Evolutionary conservation across 129 eudicot species (phyloP), one percentile per base, ranked within the genome.

Genomic region (Centaurea solstitialis): DNA sequence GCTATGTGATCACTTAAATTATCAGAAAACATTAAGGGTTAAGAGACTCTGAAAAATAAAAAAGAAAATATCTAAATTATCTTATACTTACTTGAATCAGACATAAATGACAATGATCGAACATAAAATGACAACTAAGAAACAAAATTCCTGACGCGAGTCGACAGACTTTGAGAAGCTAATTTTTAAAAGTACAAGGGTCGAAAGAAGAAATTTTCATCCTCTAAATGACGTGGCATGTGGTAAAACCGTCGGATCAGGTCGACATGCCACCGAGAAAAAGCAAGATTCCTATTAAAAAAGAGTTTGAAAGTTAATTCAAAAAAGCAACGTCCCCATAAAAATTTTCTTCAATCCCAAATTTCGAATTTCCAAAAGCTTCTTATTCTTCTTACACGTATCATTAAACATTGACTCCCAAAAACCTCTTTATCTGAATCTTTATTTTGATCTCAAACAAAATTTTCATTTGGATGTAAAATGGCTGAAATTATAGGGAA

Each of bases 401-500:
- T 78, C 35, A 68, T 61, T 5, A 12, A 64, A 76, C 7, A 22
- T 57, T 76, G 73, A 76, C 64, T 76, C 73, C 20, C 79, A n/a
- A 53, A 33, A 71, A 71, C 18, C 18, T 69, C 81, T 64, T 30
- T 70, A 70, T 70, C 24, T 69, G 47, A 9, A 50, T 77, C 75
- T 77, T 79, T 23, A 21, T 28, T 26, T 68, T 69, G 47, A 78
- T n/a, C 12, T 7, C 13, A 68, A n/a, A n/a, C 3, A 30, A 68
- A 15, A 1, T 57, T 1, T 68, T 78, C 68, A 78, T 28, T 45
- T 43, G 61, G 38, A 74, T 24, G 47, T 20, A 38, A 33, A 79
- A 79, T 79, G 83, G 83, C 57, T 35, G 77, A 79, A 7, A 12
- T 70, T 59, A 70, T 79, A 47, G 76, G 82, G 37, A 79, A 79